Conservation (phyloP, 2,329 filamentous ascomycete species). For the Colletotrichum abscissum region DNA sequence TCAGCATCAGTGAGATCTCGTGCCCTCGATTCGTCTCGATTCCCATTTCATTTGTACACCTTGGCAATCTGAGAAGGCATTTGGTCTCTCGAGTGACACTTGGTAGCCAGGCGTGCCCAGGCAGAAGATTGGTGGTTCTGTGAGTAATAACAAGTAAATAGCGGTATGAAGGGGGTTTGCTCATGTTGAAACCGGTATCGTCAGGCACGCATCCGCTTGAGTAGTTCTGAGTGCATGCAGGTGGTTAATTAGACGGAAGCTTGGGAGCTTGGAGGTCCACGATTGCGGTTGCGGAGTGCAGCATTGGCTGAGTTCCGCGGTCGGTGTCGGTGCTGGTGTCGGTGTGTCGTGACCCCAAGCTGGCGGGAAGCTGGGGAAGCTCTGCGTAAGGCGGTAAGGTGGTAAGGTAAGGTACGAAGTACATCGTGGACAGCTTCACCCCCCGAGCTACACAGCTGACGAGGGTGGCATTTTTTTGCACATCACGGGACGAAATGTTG, state of each 20-base stretch:
- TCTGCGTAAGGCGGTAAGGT: not conserved
- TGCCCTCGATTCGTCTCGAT: slow-evolving; percentile 11
- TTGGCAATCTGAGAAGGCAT: slow-evolving; percentile 18
- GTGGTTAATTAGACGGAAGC: not conserved
- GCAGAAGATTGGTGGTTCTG: not conserved
- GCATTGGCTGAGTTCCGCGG: not conserved
- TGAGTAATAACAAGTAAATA: not conserved
- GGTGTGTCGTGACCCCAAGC: not conserved
- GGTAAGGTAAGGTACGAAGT: no score
- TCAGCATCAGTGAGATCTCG: not conserved
- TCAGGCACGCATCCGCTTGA: slow-evolving; percentile 5
- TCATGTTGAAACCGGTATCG: slow-evolving; percentile 12
- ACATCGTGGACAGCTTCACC: not conserved
- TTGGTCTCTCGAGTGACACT: not conserved
- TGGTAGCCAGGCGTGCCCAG: not conserved
- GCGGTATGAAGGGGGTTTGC: not conserved
- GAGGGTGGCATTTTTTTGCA: not conserved
- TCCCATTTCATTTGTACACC: not conserved
- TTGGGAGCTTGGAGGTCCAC: not conserved
- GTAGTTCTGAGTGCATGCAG: not conserved
- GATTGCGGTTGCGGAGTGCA: not conserved
- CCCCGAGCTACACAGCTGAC: not conserved
- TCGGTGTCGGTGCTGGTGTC: not conserved
- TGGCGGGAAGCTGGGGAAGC: not conserved
- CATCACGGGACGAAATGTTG: slow-evolving; percentile 29